phyloP scores from a whole-genome alignment of 176 grass and related monocot species.

The Triticum aestivum region IWGSC_CS_RefSeq_v2.1 NC_057799.1:514801664-514802163 shows the following conservation, averaged over 20 bases:
- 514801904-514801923: conserved; percentile 23
- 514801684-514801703: conserved; percentile 86
- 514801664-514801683: conserved; percentile 57
- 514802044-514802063: conserved; percentile 58
- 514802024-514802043: conserved; percentile 32
- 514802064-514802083: conserved; percentile 71
- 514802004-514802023: conserved; percentile 78
- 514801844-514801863: conserved; percentile 97
- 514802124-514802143: conserved; percentile 40
- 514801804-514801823: conserved; percentile 92
- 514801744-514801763: conserved; percentile 99
- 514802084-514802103: conserved; percentile 31
- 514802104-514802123: conserved; percentile 15
- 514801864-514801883: conserved; percentile 52
- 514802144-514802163: conserved; percentile 94
- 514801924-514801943: conserved; percentile 33
- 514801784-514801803: conserved; percentile 97
- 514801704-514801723: conserved; percentile 95
- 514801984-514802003: conserved; percentile 68
- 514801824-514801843: conserved; percentile 90
- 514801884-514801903: background rate
- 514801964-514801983: conserved; percentile 66
- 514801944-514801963: conserved; percentile 35
- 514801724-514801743: conserved; percentile 99
- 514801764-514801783: conserved; percentile 94